Evolutionary conservation across 2,329 filamentous ascomycete species (phyloP).

Genomic region (Graphiopsis chlorocephala): DNA sequence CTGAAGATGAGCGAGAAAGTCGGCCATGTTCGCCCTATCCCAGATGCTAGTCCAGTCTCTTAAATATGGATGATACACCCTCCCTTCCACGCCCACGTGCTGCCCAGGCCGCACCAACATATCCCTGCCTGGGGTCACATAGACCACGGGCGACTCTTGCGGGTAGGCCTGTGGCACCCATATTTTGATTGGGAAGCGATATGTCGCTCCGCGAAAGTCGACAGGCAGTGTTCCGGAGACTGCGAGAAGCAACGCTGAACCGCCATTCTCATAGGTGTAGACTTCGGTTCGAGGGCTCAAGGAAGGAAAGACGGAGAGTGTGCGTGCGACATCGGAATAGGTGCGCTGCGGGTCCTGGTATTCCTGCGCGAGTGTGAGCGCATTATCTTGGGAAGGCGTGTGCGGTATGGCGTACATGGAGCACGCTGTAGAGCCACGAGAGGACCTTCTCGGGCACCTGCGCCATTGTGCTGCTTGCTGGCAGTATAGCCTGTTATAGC

Average conservation of each 20-base stretch:
- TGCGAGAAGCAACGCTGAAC: slow-evolving; percentile 80
- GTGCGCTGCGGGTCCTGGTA: slow-evolving; percentile 90
- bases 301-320: slow-evolving; percentile 74
- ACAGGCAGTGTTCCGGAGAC: slow-evolving; percentile 89
- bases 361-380: slow-evolving; percentile 60
- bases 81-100: slow-evolving; percentile 89
- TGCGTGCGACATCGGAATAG: slow-evolving; percentile 85
- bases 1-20: slow-evolving; percentile 77
- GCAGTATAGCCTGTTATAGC: background rate
- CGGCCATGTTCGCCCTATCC: slow-evolving; percentile 76
- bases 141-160: slow-evolving; percentile 77
- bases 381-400: background rate
- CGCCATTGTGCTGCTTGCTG: slow-evolving; percentile 41
- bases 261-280: slow-evolving; percentile 89
- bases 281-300: slow-evolving; percentile 87
- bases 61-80: slow-evolving; percentile 93
- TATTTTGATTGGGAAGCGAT: slow-evolving; percentile 86
- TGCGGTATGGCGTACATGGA: slow-evolving; percentile 50
- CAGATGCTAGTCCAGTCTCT: slow-evolving; percentile 85
- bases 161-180: slow-evolving; percentile 94
- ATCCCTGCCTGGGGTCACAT: slow-evolving; percentile 81
- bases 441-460: slow-evolving; percentile 84
- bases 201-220: slow-evolving; percentile 80
- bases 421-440: slow-evolving; percentile 91
- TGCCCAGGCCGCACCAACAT: slow-evolving; percentile 92